phyloP scores from a whole-genome alignment of 2,329 filamentous ascomycete genomes.

The Colletotrichum graminicola region DNA sequence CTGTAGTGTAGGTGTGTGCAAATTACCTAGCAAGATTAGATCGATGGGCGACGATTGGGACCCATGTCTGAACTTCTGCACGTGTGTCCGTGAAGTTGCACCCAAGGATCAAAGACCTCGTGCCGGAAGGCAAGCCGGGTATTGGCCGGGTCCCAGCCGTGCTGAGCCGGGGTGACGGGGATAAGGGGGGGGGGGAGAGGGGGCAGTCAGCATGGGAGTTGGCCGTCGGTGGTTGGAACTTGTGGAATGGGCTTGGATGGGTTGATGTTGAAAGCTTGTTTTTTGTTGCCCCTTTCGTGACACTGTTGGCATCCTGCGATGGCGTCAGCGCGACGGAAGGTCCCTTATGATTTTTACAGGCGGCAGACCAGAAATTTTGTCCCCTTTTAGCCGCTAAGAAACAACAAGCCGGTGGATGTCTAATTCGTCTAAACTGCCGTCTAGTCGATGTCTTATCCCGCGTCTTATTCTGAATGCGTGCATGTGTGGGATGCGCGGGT shows the following conservation, averaged over 20 bases:
- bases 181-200: neutral
- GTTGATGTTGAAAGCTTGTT: slow-evolving; percentile 36
- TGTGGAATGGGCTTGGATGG: slow-evolving; percentile 10
- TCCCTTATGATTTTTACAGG: neutral
- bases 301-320: slow-evolving; percentile 12
- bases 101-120: slow-evolving; percentile 20
- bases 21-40: neutral
- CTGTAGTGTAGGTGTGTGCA: too few relatives aligned
- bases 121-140: slow-evolving; percentile 29
- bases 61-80: neutral
- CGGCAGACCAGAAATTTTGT: neutral
- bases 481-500: slow-evolving; percentile 27
- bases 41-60: neutral
- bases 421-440: slow-evolving; percentile 24
- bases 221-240: slow-evolving; percentile 4
- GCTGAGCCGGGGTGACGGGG: neutral
- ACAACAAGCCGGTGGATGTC: slow-evolving; percentile 2
- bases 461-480: slow-evolving; percentile 11
- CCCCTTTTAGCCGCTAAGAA: neutral
- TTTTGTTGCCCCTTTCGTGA: slow-evolving; percentile 1
- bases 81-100: neutral
- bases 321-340: slow-evolving; percentile 24
- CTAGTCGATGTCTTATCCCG: neutral
- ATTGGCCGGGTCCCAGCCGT: slow-evolving; percentile 32
- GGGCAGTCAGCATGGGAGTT: slow-evolving; percentile 20